Evolutionary conservation across 345 rosid species (phyloP).

Genomic region (Gossypium anomalum): DNA sequence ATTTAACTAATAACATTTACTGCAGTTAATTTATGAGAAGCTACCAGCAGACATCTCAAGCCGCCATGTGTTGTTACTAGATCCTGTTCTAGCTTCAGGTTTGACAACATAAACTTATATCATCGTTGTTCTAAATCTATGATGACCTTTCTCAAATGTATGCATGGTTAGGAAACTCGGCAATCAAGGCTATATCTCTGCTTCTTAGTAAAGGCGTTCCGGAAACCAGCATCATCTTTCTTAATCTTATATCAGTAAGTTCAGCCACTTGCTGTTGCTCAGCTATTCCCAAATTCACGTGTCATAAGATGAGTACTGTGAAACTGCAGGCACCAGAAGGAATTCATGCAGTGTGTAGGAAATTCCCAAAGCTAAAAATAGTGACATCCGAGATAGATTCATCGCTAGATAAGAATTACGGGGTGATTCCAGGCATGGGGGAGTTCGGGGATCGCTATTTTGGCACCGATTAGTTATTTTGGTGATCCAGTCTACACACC

Average conservation of each 20-base stretch:
- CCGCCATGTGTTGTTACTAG: conserved; percentile 74
- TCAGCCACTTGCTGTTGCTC: background rate
- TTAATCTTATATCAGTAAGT: conserved; percentile 85
- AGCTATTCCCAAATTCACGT: background rate
- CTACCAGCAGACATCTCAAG: conserved; percentile 83
- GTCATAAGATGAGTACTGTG: background rate
- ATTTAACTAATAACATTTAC: conserved; percentile 13
- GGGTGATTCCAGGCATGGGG: conserved; percentile 88
- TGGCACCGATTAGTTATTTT: conserved; percentile 41
- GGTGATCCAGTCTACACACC: background rate
- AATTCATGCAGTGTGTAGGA: conserved; percentile 62
- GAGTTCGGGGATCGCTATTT: conserved; percentile 89
- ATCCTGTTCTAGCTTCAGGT: conserved; percentile 97
- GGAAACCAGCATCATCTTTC: conserved; percentile 79
- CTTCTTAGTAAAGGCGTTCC: conserved; percentile 81
- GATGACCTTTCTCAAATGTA: conserved; percentile 13
- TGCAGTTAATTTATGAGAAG: conserved; percentile 89
- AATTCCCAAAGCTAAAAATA: conserved; percentile 72
- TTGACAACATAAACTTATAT: conserved; percentile 9
- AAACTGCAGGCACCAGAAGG: conserved; percentile 81
- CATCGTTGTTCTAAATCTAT: background rate
- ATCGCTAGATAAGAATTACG: conserved; percentile 45
- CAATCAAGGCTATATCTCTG: conserved; percentile 68
- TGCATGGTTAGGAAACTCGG: conserved; percentile 57
- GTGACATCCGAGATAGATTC: conserved; percentile 87